Evolutionary conservation across 1,284 basidiomycete genomes (phyloP).

Genomic region (Hymenochaete sp.): DNA sequence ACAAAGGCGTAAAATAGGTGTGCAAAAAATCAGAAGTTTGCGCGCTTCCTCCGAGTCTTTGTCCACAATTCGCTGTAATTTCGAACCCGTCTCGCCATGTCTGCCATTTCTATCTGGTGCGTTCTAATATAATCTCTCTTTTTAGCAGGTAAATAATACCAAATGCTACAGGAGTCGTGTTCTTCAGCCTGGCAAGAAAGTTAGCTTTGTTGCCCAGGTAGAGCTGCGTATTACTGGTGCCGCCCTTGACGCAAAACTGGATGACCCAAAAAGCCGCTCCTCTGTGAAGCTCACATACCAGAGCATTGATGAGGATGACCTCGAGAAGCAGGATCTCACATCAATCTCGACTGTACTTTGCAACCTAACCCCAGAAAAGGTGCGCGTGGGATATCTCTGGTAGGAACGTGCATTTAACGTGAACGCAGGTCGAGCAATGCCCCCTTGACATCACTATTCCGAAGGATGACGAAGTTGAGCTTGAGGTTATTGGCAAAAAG

Average conservation of each 20-base stretch:
- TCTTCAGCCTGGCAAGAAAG: conserved; percentile 54
- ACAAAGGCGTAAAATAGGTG: conserved; percentile 5
- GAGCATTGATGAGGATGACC: conserved; percentile 44
- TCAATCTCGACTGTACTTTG: conserved; percentile 46
- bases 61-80: conserved; percentile 12
- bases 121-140: no score
- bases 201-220: conserved; percentile 52
- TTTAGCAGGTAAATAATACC: no score
- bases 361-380: conserved; percentile 68
- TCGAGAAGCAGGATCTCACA: conserved; percentile 35
- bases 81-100: conserved; percentile 32
- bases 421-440: conserved; percentile 68
- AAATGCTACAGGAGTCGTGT: conserved; percentile 43
- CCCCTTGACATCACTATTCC: conserved; percentile 69
- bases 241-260: conserved; percentile 68
- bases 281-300: conserved; percentile 73
- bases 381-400: conserved; percentile 25
- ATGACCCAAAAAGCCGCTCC: conserved; percentile 57
- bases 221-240: conserved; percentile 83
- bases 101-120: conserved; percentile 54
- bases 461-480: conserved; percentile 57
- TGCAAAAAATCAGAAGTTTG: conserved; percentile 21
- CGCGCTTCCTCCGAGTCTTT: conserved; percentile 9
- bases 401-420: neutral
- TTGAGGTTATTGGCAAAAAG: conserved; percentile 85